Evolutionary conservation across 2,329 filamentous ascomycete species (phyloP), one percentile per base, ranked within the genome.

Genomic region (Dactylellina parvicollis): DNA sequence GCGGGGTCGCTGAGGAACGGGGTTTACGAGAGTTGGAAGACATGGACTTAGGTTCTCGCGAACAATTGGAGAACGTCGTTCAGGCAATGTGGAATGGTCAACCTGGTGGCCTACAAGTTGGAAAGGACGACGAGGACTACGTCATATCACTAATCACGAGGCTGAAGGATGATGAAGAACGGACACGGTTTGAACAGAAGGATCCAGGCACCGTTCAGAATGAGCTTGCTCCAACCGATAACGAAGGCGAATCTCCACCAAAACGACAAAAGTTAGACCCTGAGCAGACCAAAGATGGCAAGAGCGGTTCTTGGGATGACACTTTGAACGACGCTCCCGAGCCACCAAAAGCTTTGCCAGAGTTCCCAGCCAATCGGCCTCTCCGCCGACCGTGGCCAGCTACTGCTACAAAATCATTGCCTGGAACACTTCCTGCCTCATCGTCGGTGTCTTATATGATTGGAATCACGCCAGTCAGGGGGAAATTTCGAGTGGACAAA

Each of bases 391-490:
- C 92, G 1, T 96, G 92, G 92, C 92, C 92, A 9, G 90, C 87
- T 14, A 87, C 90, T 3, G 80, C 84, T 64, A 82, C 92, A 9
- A 79, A 85, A 14, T 81, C 80, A 12, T 84, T 98, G 1, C 95
- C 95, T 0, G 84, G 83, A 0, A 91, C 91, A 0, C 82, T 83
- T 18, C 89, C 89, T 3, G 87, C 87, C 0, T 83, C 83, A 26
- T 87, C 89, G 49, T 89, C 92, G 4, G 83, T 97, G 76, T 96
- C 90, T 67, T 99, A 99, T 80, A 89, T 99, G 67, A 85, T 96
- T 79, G 91, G 92, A 76, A 88, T 87, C 60, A 87, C 92, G 75
- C 84, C 88, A 36, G 85, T 90, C 60, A 87, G 95, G 60, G 95
- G 95, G 57, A 94, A 90, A 78, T 97, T 99, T 78, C 84, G 91